Conservation (phyloP, 75 land plant species). For the Chamaecyparis obtusa region DNA sequence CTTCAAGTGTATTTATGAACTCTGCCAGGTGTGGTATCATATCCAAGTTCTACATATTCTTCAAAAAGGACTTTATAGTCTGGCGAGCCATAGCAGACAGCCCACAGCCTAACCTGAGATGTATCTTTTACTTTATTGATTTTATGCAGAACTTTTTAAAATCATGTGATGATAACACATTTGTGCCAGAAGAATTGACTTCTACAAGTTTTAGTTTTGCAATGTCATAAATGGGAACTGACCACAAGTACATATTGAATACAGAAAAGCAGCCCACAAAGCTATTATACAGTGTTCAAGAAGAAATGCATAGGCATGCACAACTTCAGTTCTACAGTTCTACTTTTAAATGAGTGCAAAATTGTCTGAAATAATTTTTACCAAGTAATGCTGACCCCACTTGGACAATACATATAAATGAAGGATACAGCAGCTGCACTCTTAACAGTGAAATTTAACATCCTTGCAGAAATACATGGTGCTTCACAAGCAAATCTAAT, state of each 20-base stretch:
- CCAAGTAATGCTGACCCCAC: neutral
- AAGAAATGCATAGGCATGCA: neutral
- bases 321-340: neutral
- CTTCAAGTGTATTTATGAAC: too few species aligned
- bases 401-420: neutral
- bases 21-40: neutral
- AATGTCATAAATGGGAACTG: too few species aligned
- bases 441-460: neutral
- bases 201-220: too few species aligned
- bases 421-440: neutral
- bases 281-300: constrained; percentile 1
- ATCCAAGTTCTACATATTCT: neutral
- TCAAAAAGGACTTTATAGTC: too few species aligned
- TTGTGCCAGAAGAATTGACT: too few species aligned
- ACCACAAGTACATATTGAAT: too few species aligned
- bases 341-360: constrained; percentile 6
- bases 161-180: too few species aligned
- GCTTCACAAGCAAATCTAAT: neutral
- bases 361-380: neutral
- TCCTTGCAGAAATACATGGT: neutral
- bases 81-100: neutral
- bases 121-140: neutral
- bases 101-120: neutral
- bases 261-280: too few species aligned
- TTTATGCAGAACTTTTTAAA: neutral